Base-by-base conservation (phyloP, 495 filamentous ascomycete genomes). In the Penicillium steckii region DNA sequence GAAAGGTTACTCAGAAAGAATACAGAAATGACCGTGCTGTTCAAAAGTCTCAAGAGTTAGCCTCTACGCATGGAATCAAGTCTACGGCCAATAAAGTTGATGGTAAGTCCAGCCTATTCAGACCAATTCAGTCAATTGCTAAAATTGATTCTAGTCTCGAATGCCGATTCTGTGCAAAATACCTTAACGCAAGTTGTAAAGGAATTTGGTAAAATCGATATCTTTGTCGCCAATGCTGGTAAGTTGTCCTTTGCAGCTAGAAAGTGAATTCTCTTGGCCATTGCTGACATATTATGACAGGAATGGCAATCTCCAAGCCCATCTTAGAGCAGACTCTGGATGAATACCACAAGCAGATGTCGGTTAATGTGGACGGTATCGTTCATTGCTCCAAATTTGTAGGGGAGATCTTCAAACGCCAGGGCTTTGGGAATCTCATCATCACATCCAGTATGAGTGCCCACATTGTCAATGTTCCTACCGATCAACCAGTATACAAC, bases 401-500 rank as follows among this genome's bases (percentile, higher is more conserved):
- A 27, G 77, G 77, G 33, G 62, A 89, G 60, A 86, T 92, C 76
- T 80, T 88, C 58, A 67, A 76, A 8, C 57, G 59, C 42, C 69
- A 77, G 29, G 64, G 66, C 29, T 64, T 58, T 58, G 88, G 88
- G 3, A 89, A 85, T 53, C 76, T 93, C 38, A 84, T 86, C 44
- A 66, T 92, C 55, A 89, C 90, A 55, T 89, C 84, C 2, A 85
- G 81, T 55, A 92, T 93, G 89, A 89, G 85, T 61, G 89, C 79
- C 3, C 86, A 83, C 15, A 73, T 93, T 46, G 89, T 89, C 24
- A 94, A 93, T 55, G 81, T 84, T 38, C 85, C 84, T 1, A 67
- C 83, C 19, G 72, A 83, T 15, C 79, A 79, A 17, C 80, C 84
- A 0, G 84, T 87, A 1, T 88, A 89, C 66, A 89, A 89, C 59